Evolutionary conservation across 331 rosid genomes (phyloP), one percentile per base, ranked within the genome.

Genomic region (Telfairia occidentalis): DNA sequence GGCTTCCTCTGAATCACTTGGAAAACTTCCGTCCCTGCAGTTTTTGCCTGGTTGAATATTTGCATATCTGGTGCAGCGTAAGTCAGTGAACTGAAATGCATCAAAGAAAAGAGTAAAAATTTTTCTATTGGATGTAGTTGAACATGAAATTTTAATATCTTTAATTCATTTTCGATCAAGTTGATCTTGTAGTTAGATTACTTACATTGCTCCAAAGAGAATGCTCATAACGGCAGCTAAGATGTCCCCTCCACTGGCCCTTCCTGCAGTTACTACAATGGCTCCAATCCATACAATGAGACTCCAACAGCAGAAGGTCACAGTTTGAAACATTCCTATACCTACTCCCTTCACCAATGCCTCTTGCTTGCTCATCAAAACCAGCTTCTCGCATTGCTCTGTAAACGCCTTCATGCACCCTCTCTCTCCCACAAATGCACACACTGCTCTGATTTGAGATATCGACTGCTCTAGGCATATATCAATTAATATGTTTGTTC

Each of bases 11-110:
- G 79, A 69, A 92, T 87, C 76, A 92, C 90, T 78, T 88, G 84
- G 82, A 92, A 92, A 76, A 92, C 89, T 79, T 90, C 92, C 82
- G 76, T 83, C 35, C 98, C 97, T 43, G 98, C 98, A 34, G 90
- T 96, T 78, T 82, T 90, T 77, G 97, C 96, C 78, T 92, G 96
- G 78, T 89, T 92, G 86, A 92, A 92, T 81, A 87, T 34, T 86
- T 92, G 96, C 88, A 92, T 81, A 71, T 92, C 97, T 16, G 98
- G 97, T 78, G 97, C 93, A 79, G 98, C 98, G 79, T 90, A 84
- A 46, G 98, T 89, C 73, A 92, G 77, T 71, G 91, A 81, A 82
- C 98, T 92, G 87, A 40, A 24, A 42, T 50, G 5, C 21, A 70
- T 24, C 32, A 65, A 13, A 24, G 5, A 40, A 37, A n/a, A 67